Evolutionary conservation across 73 alveolate species (phyloP), one percentile per base, ranked within the genome.

Genomic region (Stentor roeselii): DNA sequence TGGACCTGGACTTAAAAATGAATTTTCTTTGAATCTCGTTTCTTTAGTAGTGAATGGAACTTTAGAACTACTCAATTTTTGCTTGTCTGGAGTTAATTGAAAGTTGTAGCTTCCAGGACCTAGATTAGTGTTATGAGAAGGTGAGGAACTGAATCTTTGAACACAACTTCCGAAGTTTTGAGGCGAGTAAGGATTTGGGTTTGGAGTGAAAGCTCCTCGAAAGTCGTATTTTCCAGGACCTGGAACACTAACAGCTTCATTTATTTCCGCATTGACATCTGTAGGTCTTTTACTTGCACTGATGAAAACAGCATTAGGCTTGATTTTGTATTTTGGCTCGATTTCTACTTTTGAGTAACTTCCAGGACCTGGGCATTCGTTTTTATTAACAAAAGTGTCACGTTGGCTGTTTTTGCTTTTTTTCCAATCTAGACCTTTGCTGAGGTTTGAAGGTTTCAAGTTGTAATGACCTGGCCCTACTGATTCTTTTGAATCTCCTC

Each of bases 391-490:
- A 3, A 59, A 35, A 3, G 89, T 77, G 21, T 88, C 59, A 37
- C 42, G 40, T 15, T 75, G 27, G 31, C 84, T 83, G 3, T 35
- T 39, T 61, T 60, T 76, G 1, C 84, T 67, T 37, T 60, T 42
- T 3, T 80, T 75, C 96, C 96, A 91, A 32, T 39, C 27, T 1
- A 91, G 41, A 6, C 94, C 94, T 78, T 77, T 50, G 36, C 39
- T 32, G 32, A 31, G 30, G 30, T 15, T 21, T 50, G 21, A 11
- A 50, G 21, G 21, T 21, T 50, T 50, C 6, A 40, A 41, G n/a
- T 91, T 90, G 78, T 91, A 91, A 59, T 88, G 94, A 6, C 96
- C 96, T 3, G 96, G 96, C n/a, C 96, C 96, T 6, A 88, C 94
- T 36, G 86, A 75, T 41, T 91, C 96, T 3, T 3, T 39, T 15